Percentiles rank a stretch among this genome's conserved stretches.
Evolutionary conservation across 202 grass and related monocot genomes (phyloP).

Genomic region (Carex sylvatica): DNA sequence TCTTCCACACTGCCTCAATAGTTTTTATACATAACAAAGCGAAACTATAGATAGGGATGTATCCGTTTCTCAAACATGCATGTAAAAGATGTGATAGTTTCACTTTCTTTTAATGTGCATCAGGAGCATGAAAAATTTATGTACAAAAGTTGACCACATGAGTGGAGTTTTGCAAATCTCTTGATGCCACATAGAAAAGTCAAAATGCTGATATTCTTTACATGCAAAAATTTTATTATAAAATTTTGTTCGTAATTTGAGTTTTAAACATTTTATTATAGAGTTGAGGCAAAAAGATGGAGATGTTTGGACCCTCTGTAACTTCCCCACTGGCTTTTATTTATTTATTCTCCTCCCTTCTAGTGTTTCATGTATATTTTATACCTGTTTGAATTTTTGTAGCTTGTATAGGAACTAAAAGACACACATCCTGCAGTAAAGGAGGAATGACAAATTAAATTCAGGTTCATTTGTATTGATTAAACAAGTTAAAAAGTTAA

Average conservation of each 20-base stretch:
- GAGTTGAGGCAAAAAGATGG: neutral
- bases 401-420: neutral
- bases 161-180: neutral
- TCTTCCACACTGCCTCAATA: neutral
- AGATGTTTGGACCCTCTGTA: neutral
- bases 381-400: neutral
- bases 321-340: neutral
- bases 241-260: neutral
- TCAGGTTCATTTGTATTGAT: conserved; percentile 8
- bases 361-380: neutral
- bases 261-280: neutral
- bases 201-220: neutral
- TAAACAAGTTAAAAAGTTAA: neutral
- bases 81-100: neutral
- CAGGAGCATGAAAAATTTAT: neutral
- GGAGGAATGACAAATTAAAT: neutral
- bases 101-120: no score
- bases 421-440: neutral
- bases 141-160: neutral
- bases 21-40: neutral
- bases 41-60: neutral
- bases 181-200: neutral
- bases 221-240: no score
- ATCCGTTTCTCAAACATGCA: neutral
- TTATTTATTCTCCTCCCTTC: neutral